Evolutionary conservation across 2,329 filamentous ascomycete genomes (phyloP), one percentile per base, ranked within the genome.

Genomic region (Thelonectria olida): DNA sequence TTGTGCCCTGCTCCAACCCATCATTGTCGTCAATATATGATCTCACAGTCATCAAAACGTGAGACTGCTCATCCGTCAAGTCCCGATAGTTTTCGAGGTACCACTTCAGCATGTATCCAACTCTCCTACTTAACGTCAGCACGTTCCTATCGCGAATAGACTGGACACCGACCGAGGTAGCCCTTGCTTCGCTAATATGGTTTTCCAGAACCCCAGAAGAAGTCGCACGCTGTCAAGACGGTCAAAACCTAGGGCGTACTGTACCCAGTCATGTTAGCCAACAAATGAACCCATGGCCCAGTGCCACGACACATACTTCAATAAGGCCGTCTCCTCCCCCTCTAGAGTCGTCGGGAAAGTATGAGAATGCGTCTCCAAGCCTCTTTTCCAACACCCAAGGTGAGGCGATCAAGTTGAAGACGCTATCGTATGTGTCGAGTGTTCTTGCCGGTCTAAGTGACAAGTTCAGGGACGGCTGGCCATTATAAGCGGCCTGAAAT

Each of bases 241-340:
- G 0, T 3, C 0, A 0, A 0, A 0, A 0, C 0, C 0, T 1
- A 57, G 2, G 1, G 27, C 38, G 1, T 0, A 1, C 5, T 63
- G 2, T 15, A 53, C 6, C n/a, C n/a, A n/a, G n/a, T 12, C 6
- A 4, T 13, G 1, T 15, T 5, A 7, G 1, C 2, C 9, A 23
- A 38, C 38, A 7, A 1, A 1, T 1, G 5, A 44, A 6, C 12
- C 1, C 0, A 0, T 0, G 15, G 5, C 20, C 0, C 4, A 22
- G 17, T 3, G 1, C 5, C 7, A 7, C 0, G 3, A 4, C 1
- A 1, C 56, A 5, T 27, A 61, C 67, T 4, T 1, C 0, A 0
- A 69, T 19, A 2, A 68, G 7, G 0, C 2, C 6, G 1, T 0
- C 0, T 0, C 5, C 36, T 0, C 0, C 0, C 2, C 3, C 12